phyloP scores from a whole-genome alignment of 2,329 filamentous ascomycete species.

The Ceratocystis albifundus region DNA sequence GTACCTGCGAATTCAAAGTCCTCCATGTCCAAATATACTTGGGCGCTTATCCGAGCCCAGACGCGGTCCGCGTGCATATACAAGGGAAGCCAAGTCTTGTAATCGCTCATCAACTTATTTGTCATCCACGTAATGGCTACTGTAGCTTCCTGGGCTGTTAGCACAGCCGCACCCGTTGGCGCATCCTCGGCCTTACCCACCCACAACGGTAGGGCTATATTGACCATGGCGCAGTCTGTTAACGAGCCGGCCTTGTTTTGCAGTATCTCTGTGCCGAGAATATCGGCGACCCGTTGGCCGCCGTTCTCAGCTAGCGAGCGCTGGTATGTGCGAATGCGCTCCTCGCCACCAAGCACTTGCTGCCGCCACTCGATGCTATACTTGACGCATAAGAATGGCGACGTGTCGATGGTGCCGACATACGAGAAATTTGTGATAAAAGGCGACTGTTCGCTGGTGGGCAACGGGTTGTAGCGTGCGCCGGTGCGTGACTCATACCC shows the following conservation, averaged over 20 bases:
- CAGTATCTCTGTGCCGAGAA: conserved; percentile 59
- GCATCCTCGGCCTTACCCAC: conserved; percentile 27
- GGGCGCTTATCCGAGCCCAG: conserved; percentile 65
- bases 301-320: conserved; percentile 52
- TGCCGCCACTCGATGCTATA: conserved; percentile 60
- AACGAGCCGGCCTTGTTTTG: conserved; percentile 53
- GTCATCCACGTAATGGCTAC: conserved; percentile 48
- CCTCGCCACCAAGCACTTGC: conserved; percentile 61
- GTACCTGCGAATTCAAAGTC: conserved; percentile 64
- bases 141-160: conserved; percentile 29
- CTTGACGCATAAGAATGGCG: conserved; percentile 59
- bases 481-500: conserved; percentile 49
- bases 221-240: conserved; percentile 57
- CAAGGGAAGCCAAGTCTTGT: conserved; percentile 59
- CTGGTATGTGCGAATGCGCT: conserved; percentile 53
- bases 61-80: conserved; percentile 49
- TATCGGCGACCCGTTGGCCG: conserved; percentile 46
- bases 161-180: conserved; percentile 26
- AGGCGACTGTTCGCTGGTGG: conserved; percentile 37
- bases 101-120: conserved; percentile 42
- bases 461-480: conserved; percentile 29
- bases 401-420: conserved; percentile 61
- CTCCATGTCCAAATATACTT: conserved; percentile 68
- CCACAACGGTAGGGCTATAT: conserved; percentile 58
- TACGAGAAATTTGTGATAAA: conserved; percentile 67